These are phyloP conservation scores for Lactarius evosmus DNA, from an alignment of 768 basidiomycete species.

Conservation along the genomic window DNA sequence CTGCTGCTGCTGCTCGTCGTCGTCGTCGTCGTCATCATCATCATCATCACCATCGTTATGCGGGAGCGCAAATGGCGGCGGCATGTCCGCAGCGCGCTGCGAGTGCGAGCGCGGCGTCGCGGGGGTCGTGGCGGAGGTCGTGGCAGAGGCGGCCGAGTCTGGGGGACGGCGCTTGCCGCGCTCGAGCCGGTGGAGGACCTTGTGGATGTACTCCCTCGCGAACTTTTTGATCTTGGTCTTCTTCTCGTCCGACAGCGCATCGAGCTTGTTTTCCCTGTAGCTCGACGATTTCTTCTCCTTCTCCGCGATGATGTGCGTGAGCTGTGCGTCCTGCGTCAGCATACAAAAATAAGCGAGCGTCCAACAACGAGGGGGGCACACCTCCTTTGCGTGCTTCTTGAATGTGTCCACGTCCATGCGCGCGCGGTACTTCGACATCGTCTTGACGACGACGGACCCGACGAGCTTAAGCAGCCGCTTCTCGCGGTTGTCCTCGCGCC, in stretches of 20 bases:
- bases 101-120: too few species aligned
- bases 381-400: slow-evolving; percentile 96
- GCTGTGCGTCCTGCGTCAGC: slow-evolving; percentile 41
- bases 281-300: slow-evolving; percentile 92
- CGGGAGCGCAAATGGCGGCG: slow-evolving; percentile 4
- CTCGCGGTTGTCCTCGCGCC: slow-evolving; percentile 71
- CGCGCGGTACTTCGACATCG: slow-evolving; percentile 85
- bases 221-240: slow-evolving; percentile 87
- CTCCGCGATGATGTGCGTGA: slow-evolving; percentile 82
- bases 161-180: slow-evolving; percentile 39
- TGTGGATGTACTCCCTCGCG: slow-evolving; percentile 84
- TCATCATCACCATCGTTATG: background rate
- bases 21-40: background rate
- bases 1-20: too few species aligned
- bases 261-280: slow-evolving; percentile 59
- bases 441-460: slow-evolving; percentile 85
- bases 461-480: slow-evolving; percentile 80
- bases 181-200: slow-evolving; percentile 67
- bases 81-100: background rate
- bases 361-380: slow-evolving; percentile 36
- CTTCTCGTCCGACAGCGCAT: slow-evolving; percentile 83
- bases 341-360: too few species aligned
- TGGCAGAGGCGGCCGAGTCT: slow-evolving; percentile 14
- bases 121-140: background rate
- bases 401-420: slow-evolving; percentile 76